Base-by-base conservation (phyloP, 805 yeast genomes). In the Kodamaea lidongshanica region DNA sequence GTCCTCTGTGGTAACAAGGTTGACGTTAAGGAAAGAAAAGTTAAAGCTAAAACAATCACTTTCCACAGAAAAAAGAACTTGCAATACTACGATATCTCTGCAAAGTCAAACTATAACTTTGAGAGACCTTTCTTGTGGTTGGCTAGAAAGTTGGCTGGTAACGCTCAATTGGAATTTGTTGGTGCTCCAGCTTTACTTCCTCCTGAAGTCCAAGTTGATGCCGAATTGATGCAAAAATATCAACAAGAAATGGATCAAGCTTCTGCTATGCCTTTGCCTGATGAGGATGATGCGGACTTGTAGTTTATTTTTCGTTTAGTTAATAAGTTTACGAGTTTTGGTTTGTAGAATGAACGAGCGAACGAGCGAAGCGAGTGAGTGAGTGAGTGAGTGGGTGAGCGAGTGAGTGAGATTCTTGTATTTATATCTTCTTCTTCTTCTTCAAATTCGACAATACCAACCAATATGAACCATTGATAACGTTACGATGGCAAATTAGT, bases 11-110 rank as follows among this genome's bases (percentile, higher is more conserved):
- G 99, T 72, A 92, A 92, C 83, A 92, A 92, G 73, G 99, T 92
- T 52, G 99, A 92, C 65, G 98, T 92, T 50, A 92, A 92, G 77
- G 99, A 92, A 75, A 84, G 99, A 70, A 92, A 92, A 72, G 99
- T 92, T 58, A 92, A 92, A 78, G 99, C 99, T 52, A 92, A 92
- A 78, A 85, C 96, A 60, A 92, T 92, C 74, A 92, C 99, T 50
- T 92, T 92, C 96, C 99, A 92, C 86, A 84, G 99, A 79, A 92
- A 92, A 94, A 92, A 92, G 80, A 92, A 92, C 75, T 77, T 92
- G 66, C 99, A 92, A 72, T 92, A 92, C 74, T 92, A 92, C 74
- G 99, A 92, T 69, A 92, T 92, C 62, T 89, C 97, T 39, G 99
- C 99, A 65, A 92, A 92, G 74, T 92, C 98, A 46, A 92, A 92